Percentiles rank a stretch among this genome's conserved stretches.
These are phyloP conservation scores for Stellera chamaejasme DNA, from an alignment of 345 rosid species.

Conservation along the genomic window DNA sequence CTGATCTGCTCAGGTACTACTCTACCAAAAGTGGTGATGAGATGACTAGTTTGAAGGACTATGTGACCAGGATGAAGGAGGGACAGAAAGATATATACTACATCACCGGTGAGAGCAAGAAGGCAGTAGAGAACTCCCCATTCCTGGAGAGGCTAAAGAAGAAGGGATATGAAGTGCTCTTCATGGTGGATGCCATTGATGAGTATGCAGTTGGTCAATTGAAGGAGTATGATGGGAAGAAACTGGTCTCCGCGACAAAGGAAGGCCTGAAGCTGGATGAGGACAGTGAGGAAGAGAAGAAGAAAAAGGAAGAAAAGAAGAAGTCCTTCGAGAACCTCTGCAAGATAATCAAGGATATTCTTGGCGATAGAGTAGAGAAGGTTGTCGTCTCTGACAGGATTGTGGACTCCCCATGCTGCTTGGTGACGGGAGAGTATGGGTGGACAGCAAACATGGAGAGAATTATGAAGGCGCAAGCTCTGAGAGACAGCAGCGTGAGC, in stretches of 20 bases:
- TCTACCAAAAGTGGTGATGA: constrained; percentile 84
- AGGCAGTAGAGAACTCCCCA: constrained; percentile 86
- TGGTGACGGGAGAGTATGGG: constrained; percentile 84
- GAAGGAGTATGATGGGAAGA: constrained; percentile 82
- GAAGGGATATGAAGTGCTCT: constrained; percentile 81
- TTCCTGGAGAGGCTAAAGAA: constrained; percentile 78
- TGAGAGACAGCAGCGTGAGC: constrained; percentile 88
- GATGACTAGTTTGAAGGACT: constrained; percentile 75
- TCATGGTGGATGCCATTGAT: constrained; percentile 88
- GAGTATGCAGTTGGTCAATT: constrained; percentile 80
- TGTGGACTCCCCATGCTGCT: constrained; percentile 81
- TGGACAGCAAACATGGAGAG: constrained; percentile 96
- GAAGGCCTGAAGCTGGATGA: constrained; percentile 79
- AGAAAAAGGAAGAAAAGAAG: constrained; percentile 65
- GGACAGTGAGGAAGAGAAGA: constrained; percentile 76
- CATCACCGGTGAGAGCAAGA: constrained; percentile 75
- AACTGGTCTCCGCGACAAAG: constrained; percentile 75
- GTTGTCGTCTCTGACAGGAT: constrained; percentile 78
- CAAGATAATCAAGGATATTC: constrained; percentile 69
- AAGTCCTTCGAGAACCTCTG: constrained; percentile 70
- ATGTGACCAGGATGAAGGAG: constrained; percentile 88
- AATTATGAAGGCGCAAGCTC: constrained; percentile 84
- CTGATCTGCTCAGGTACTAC: constrained; percentile 70
- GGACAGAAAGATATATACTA: constrained; percentile 81
- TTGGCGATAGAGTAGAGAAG: constrained; percentile 77